Evolutionary conservation across 768 basidiomycete species (phyloP).

Genomic region (Leccinum arenicola): DNA sequence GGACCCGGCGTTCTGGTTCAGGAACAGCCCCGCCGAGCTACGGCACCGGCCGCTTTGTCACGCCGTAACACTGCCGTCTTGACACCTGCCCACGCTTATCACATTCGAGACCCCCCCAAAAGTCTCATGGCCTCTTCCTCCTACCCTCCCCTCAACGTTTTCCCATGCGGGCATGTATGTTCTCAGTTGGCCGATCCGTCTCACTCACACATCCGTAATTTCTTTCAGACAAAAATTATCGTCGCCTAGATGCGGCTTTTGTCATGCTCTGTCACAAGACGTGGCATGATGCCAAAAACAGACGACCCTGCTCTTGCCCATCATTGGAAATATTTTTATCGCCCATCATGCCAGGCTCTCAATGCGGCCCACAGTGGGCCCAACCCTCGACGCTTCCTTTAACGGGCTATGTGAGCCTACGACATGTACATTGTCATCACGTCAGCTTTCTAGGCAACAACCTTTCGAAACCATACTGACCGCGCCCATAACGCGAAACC

Average conservation of each 20-base stretch:
- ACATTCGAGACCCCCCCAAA: conserved; percentile 14
- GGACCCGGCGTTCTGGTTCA: conserved; percentile 24
- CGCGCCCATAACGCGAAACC: conserved; percentile 7
- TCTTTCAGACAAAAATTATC: background rate
- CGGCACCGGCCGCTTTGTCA: conserved; percentile 33
- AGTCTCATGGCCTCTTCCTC: background rate
- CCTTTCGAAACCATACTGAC: background rate
- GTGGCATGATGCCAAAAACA: conserved; percentile 1
- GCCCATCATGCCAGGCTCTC: background rate
- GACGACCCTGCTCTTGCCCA: background rate
- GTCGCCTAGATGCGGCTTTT: background rate
- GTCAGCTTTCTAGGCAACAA: background rate
- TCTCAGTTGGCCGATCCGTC: background rate
- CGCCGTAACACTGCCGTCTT: conserved; percentile 19
- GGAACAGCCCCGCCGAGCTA: conserved; percentile 35
- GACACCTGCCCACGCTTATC: conserved; percentile 18
- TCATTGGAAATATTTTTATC: background rate
- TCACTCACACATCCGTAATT: background rate
- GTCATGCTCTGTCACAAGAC: background rate
- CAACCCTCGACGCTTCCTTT: background rate
- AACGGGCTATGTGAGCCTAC: background rate
- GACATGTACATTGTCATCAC: conserved; percentile 7
- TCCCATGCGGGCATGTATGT: background rate
- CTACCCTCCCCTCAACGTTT: background rate
- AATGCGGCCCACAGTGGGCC: background rate